Percentiles rank a stretch among this genome's conserved stretches.
Evolutionary conservation across 2,329 filamentous ascomycete species (phyloP).

Genomic region (Ophiocordyceps robertsii): DNA sequence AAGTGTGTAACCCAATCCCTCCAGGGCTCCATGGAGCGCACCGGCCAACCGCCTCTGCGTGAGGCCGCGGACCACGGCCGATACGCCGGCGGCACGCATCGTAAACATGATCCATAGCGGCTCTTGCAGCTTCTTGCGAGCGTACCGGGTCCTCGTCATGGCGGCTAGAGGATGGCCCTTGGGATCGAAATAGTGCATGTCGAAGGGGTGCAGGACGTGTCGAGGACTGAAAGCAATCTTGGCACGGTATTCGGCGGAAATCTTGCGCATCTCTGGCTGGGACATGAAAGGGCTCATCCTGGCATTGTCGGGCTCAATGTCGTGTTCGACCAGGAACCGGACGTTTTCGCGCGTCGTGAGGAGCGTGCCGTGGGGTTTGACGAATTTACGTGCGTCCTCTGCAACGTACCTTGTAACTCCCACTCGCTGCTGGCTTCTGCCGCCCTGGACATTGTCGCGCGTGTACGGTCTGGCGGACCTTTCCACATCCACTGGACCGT

Average conservation of each 20-base stretch:
- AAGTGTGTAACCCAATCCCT: slow-evolving; percentile 11
- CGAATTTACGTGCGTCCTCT: slow-evolving; percentile 4
- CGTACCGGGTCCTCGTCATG: slow-evolving; percentile 12
- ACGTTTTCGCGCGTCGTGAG: slow-evolving; percentile 14
- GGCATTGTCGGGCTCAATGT: slow-evolving; percentile 11
- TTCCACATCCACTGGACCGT: no score
- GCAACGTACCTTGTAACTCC: no score
- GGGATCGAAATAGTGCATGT: slow-evolving; percentile 18
- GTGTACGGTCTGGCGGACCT: no score
- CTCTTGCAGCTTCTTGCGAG: slow-evolving; percentile 10
- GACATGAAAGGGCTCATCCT: slow-evolving; percentile 4
- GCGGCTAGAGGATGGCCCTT: slow-evolving; percentile 17
- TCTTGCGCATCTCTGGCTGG: slow-evolving; percentile 2
- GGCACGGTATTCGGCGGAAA: slow-evolving; percentile 9
- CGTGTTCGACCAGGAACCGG: slow-evolving; percentile 12
- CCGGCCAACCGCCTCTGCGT: slow-evolving; percentile 12
- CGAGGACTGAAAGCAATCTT: slow-evolving; percentile 11
- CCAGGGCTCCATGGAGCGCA: slow-evolving; percentile 14
- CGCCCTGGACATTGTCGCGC: no score
- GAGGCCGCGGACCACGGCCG: slow-evolving; percentile 12
- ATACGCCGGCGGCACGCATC: background rate
- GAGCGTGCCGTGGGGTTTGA: slow-evolving; percentile 11
- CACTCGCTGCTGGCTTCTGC: no score
- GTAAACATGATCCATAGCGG: slow-evolving; percentile 20
- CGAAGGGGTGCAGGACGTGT: slow-evolving; percentile 19